A percentile compares a stretch with the other conserved stretches of the same genome.
Conservation (phyloP, 495 filamentous ascomycete genomes). For the Pyronema domesticum region DNA sequence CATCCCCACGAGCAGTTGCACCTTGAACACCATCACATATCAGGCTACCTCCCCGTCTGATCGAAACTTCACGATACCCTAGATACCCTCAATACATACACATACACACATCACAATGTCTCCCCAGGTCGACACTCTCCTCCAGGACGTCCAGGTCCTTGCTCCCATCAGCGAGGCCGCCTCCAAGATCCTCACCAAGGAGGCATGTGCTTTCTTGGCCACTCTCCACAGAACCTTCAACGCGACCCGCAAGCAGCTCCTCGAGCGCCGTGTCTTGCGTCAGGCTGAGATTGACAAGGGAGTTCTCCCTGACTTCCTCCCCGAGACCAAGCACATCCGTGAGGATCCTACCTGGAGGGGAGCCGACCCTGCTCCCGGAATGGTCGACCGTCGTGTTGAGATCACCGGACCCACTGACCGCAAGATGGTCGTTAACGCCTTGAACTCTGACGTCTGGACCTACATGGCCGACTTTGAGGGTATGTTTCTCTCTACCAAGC, state of each 20-base stretch:
- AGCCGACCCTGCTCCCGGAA: conserved; percentile 77
- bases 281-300: conserved; percentile 94
- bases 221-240: conserved; percentile 93
- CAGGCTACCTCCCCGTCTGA: neutral
- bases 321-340: conserved; percentile 89
- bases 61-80: neutral
- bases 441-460: conserved; percentile 96
- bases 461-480: conserved; percentile 99
- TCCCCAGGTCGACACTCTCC: conserved; percentile 39
- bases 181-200: conserved; percentile 78
- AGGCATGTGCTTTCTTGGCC: conserved; percentile 82
- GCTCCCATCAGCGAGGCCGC: conserved; percentile 59
- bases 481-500: conserved; percentile 24
- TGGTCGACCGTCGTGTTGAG: conserved; percentile 92
- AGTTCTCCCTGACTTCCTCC: conserved; percentile 79
- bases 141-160: conserved; percentile 76
- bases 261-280: conserved; percentile 68
- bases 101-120: conserved; percentile 38
- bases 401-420: conserved; percentile 96
- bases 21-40: neutral
- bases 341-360: conserved; percentile 90
- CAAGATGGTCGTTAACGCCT: conserved; percentile 98
- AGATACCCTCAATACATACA: neutral
- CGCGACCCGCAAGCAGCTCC: conserved; percentile 65
- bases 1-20: too few relatives aligned